Base-by-base conservation (phyloP, 192 early-diverging fungal species). In the Linnemannia elongata region DNA sequence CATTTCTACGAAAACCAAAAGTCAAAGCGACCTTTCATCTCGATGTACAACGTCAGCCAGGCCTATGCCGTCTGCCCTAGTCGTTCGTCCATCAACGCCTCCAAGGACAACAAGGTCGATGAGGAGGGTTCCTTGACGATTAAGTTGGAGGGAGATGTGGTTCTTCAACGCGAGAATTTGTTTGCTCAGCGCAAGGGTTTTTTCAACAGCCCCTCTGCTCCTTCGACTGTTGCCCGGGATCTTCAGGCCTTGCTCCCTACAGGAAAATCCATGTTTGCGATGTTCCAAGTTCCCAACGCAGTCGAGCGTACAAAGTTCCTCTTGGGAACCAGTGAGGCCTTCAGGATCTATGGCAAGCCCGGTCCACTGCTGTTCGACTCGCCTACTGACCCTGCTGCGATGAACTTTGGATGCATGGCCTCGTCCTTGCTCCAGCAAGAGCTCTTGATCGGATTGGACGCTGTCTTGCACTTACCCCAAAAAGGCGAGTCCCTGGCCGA, bases 61-160 rank as follows among this genome's bases (percentile, higher is more conserved):
- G 90, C 90, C 6, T 94, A 94, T 36, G 91, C 91, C 0, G 83
- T 93, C 42, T 94, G 90, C 76, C 93, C 92, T 33, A 81, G 76
- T 36, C 85, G 80, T 27, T 87, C 80, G 10, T 78, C 79, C 13
- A 60, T 87, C 15, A 81, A 81, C 8, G 79, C 85, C 7, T 87
- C 85, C 60, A 86, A 81, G 72, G 76, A 81, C 39, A 87, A 81
- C 76, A 87, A 87, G 72, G 68, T 68, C 30, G 85, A 81, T 13
- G 85, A 87, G 17, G 85, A 87, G 39, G 85, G 85, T 30, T 87
- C 85, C 7, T 71, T 87, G 57, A 87, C 76, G 10, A 75, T 87
- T 70, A 87, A 87, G 72, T 55, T 87, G 24, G 85, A 87, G 27
- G 85, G 85, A 36, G 85, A 87, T 49, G 85, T 87, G 63, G 85